Percentiles rank a stretch among this genome's conserved stretches.
Evolutionary conservation across 257 asterid genomes (phyloP).

Genomic region (Nicotiana knightiana): DNA sequence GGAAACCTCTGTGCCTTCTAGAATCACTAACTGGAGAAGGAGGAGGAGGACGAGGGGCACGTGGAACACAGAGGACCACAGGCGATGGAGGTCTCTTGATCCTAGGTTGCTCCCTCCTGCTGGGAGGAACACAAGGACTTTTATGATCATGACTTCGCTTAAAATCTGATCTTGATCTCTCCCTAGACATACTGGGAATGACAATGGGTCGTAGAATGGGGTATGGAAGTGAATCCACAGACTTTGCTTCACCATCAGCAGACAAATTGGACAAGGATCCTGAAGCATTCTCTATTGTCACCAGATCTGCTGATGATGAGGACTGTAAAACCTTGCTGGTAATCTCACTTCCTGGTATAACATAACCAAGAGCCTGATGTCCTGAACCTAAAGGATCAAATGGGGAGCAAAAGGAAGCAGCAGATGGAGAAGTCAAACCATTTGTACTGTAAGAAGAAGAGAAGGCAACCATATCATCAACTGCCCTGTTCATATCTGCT

Average conservation of each 20-base stretch:
- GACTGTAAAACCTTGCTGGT: constrained; percentile 80
- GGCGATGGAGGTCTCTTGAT: constrained; percentile 98
- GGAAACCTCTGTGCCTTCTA: constrained; percentile 88
- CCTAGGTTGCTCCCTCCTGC: constrained; percentile 85
- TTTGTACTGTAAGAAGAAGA: constrained; percentile 97
- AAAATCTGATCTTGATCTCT: constrained; percentile 79
- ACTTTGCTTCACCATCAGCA: constrained; percentile 65
- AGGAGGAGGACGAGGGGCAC: constrained; percentile 96
- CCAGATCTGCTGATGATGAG: constrained; percentile 64
- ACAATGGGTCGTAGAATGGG: constrained; percentile 94
- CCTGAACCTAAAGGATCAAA: constrained; percentile 86
- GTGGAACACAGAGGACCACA: constrained; percentile 95
- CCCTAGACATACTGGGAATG: constrained; percentile 90
- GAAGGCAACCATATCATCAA: constrained; percentile 99
- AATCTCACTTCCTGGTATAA: constrained; percentile 80
- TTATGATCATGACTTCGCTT: constrained; percentile 76
- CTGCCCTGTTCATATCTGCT: constrained; percentile 90
- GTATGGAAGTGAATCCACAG: constrained; percentile 84
- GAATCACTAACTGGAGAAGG: constrained; percentile 93
- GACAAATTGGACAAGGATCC: constrained; percentile 61
- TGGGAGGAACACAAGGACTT: constrained; percentile 94
- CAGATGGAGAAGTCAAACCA: constrained; percentile 95
- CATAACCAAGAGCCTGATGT: constrained; percentile 71
- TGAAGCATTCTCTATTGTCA: constrained; percentile 65
- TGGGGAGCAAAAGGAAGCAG: constrained; percentile 92